Conservation (phyloP, 2,329 filamentous ascomycete genomes). For the Cordyceps pruinosa region DNA sequence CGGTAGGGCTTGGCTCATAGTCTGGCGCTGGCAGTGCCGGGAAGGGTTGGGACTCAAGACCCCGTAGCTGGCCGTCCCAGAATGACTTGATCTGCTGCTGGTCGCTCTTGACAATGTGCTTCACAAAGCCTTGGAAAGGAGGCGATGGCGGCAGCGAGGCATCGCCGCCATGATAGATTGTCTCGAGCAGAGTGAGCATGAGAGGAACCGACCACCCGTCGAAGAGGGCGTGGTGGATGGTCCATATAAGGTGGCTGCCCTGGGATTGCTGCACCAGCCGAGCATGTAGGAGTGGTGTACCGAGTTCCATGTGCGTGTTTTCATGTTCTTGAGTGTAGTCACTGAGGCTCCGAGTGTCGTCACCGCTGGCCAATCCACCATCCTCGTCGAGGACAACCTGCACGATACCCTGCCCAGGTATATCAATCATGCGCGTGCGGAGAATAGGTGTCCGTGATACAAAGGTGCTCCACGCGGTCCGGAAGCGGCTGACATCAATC, state of each 20-base stretch:
- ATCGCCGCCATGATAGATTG: slow-evolving; percentile 9
- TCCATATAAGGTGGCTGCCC: slow-evolving; percentile 7
- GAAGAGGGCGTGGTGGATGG: slow-evolving; percentile 13
- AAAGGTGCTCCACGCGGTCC: slow-evolving; percentile 28
- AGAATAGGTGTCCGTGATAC: slow-evolving; percentile 28
- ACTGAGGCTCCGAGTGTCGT: neutral
- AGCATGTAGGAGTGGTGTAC: slow-evolving; percentile 31
- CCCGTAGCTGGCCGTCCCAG: slow-evolving; percentile 33
- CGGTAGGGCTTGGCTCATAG: slow-evolving; percentile 37
- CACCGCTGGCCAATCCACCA: slow-evolving; percentile 18
- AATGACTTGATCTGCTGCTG: slow-evolving; percentile 21
- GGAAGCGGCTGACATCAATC: slow-evolving; percentile 16
- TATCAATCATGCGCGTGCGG: slow-evolving; percentile 35
- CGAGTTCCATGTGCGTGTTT: slow-evolving; percentile 17
- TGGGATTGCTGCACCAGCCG: slow-evolving; percentile 16
- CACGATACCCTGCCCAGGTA: slow-evolving; percentile 30
- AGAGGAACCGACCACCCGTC: slow-evolving; percentile 14
- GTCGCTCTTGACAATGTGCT: slow-evolving; percentile 30
- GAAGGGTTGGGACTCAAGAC: slow-evolving; percentile 32
- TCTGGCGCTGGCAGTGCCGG: slow-evolving; percentile 36
- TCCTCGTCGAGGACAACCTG: slow-evolving; percentile 33
- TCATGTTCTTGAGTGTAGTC: neutral
- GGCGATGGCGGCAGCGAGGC: neutral
- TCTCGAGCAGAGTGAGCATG: slow-evolving; percentile 7
- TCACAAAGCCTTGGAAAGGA: slow-evolving; percentile 28